Percentiles rank a stretch among this genome's conserved stretches.
These are phyloP conservation scores for Vitis rupestris DNA, from an alignment of 164 flowering plant species.

Conservation along the genomic window DNA sequence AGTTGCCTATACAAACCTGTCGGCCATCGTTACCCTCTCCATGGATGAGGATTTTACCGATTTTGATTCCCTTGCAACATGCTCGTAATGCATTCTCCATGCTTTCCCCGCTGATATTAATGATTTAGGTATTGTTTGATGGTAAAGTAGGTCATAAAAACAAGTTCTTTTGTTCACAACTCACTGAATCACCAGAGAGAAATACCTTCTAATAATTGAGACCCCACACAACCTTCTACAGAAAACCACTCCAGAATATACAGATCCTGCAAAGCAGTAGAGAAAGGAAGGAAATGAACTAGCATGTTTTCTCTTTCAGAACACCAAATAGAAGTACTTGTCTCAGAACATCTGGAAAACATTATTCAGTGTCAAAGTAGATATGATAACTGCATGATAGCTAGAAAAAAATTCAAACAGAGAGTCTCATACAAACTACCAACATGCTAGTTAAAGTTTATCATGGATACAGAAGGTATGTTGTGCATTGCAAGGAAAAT, in stretches of 20 bases:
- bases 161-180: no score
- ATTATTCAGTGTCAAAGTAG: background rate
- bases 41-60: slow-evolving; percentile 82
- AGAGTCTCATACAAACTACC: no score
- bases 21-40: slow-evolving; percentile 53
- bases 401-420: no score
- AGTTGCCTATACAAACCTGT: slow-evolving; percentile 40
- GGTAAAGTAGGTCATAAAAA: no score
- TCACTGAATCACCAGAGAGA: background rate
- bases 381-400: no score
- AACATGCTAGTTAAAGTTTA: no score
- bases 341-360: background rate
- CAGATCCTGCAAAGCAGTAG: slow-evolving; percentile 42
- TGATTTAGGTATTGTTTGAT: background rate
- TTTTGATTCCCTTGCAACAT: slow-evolving; percentile 87
- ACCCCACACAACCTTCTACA: slow-evolving; percentile 76
- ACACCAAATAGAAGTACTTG: background rate
- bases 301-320: no score
- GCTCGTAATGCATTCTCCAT: slow-evolving; percentile 93
- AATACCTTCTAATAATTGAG: slow-evolving; percentile 74
- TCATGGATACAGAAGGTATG: background rate
- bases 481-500: background rate
- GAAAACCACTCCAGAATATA: slow-evolving; percentile 71
- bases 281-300: background rate
- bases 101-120: slow-evolving; percentile 72